Percentiles rank a stretch among this genome's conserved stretches.
phyloP scores from a whole-genome alignment of 202 grass and related monocot species.

The Cymbopogon flexuosus region DNA sequence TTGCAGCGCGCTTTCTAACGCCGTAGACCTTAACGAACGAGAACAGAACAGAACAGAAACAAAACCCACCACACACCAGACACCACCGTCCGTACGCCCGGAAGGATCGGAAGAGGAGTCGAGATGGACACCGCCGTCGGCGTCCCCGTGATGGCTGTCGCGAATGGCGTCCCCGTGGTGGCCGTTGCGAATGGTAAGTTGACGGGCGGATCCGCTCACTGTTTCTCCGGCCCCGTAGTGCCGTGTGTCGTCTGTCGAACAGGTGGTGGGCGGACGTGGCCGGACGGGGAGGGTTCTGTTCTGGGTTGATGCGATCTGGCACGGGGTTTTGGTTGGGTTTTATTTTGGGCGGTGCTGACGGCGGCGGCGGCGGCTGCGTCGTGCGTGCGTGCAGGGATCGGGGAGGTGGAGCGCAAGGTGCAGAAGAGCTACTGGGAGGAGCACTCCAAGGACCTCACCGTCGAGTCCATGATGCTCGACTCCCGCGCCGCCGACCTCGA shows the following conservation, averaged over 20 bases:
- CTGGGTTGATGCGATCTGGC: background rate
- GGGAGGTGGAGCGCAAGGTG: slow-evolving; percentile 68
- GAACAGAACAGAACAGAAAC: background rate
- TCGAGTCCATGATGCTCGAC: slow-evolving; percentile 99
- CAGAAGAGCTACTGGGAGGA: slow-evolving; percentile 97
- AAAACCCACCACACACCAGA: background rate
- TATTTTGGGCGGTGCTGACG: background rate
- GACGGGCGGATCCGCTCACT: background rate
- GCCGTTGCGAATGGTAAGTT: slow-evolving; percentile 50
- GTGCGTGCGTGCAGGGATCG: slow-evolving; percentile 6
- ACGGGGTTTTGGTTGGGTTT: background rate
- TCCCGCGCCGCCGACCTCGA: slow-evolving; percentile 88
- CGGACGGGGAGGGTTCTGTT: background rate
- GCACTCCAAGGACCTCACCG: slow-evolving; percentile 88
- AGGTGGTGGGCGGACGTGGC: background rate
- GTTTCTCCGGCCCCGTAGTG: background rate
- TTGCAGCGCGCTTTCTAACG: background rate
- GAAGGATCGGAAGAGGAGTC: background rate
- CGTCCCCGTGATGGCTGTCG: slow-evolving; percentile 18
- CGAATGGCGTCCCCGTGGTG: slow-evolving; percentile 40
- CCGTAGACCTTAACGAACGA: background rate
- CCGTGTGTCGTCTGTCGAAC: background rate
- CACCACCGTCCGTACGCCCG: background rate
- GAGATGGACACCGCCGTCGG: slow-evolving; percentile 31
- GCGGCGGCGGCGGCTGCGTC: background rate